Evolutionary conservation across 768 basidiomycete genomes (phyloP), one percentile per base, ranked within the genome.

Genomic region (Termitomyces sp.): DNA sequence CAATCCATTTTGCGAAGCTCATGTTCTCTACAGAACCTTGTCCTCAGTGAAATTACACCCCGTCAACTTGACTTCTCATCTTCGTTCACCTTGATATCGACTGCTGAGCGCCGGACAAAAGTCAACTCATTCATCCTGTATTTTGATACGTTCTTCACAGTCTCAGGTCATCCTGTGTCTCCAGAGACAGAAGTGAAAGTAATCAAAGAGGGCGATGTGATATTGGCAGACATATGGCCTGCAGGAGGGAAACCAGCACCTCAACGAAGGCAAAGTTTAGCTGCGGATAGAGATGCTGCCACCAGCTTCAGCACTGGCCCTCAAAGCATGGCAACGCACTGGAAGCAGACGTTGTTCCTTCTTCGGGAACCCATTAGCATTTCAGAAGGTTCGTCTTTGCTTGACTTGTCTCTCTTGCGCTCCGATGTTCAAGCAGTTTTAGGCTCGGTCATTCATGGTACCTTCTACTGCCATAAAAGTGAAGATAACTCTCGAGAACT

Each of bases 271-370:
- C 79, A 81, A 58, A 89, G 87, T 66, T 62, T 76, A 6, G 76
- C 80, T n/a, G 71, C 71, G 4, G 75, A 71, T 50, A 78, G 75
- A 58, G 77, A 78, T 56, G 75, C 73, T 37, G 75, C 85, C 8
- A 83, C 80, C 6, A 92, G 89, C 69, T 92, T 99, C 72, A 95
- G 92, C 63, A 98, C 96, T 0, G 92, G 96, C 0, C 95, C 96
- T 10, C 74, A 74, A 63, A 95, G 91, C 56, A 82, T 83, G 23
- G 85, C 92, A 10, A 98, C 95, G 27, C 96, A 99, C 69, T 98
- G 96, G 96, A 95, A 94, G 68, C 96, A 99, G 68, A 94, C 96
- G 0, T 64, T 93, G 2, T 97, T 99, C 72, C 71, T 98, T 62
- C 77, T 99, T 56, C 76, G 82, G 45, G 85, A 94, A 54, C 90